A percentile compares a stretch with the other conserved stretches of the same genome.
Conservation (phyloP, 2,329 filamentous ascomycete species). For the Nannizzia gypsea region DNA sequence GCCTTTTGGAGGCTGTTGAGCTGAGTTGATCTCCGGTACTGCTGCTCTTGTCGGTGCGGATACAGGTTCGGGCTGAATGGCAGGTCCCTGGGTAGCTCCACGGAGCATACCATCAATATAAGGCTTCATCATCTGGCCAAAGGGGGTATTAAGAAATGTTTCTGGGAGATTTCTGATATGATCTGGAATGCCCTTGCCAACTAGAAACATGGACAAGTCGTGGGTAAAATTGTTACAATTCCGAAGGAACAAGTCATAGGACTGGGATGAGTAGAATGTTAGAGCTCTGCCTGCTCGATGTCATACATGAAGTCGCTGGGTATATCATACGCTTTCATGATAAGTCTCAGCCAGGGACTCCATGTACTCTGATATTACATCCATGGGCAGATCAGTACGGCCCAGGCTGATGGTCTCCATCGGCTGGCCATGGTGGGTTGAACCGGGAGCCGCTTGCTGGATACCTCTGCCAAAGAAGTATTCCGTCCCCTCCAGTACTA, state of each 20-base stretch:
- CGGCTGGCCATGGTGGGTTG: constrained; percentile 75
- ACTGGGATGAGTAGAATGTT: constrained; percentile 35
- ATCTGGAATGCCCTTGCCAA: constrained; percentile 77
- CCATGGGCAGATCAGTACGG: constrained; percentile 62
- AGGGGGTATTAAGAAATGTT: constrained; percentile 71
- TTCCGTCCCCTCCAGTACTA: constrained; percentile 73
- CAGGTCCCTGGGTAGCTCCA: constrained; percentile 49
- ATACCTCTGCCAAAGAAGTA: constrained; percentile 86
- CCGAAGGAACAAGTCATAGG: constrained; percentile 78
- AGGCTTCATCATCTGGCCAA: constrained; percentile 77
- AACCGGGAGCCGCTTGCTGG: constrained; percentile 65
- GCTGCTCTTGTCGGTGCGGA: constrained; percentile 4
- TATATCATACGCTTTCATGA: constrained; percentile 52
- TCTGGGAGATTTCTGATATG: constrained; percentile 78
- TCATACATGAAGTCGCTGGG: background rate
- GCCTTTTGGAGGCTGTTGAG: constrained; percentile 21
- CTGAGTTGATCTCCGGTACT: constrained; percentile 11
- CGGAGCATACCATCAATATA: constrained; percentile 57
- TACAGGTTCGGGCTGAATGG: constrained; percentile 12
- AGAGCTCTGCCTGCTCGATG: background rate
- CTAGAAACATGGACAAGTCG: constrained; percentile 76
- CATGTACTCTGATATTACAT: constrained; percentile 76
- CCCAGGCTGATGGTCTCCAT: constrained; percentile 67
- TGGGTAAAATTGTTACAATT: constrained; percentile 99
- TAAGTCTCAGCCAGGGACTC: constrained; percentile 74